These are phyloP conservation scores for Retiboletus flavoniger DNA, from an alignment of 1,284 basidiomycete genomes.

Conservation along the genomic window DNA sequence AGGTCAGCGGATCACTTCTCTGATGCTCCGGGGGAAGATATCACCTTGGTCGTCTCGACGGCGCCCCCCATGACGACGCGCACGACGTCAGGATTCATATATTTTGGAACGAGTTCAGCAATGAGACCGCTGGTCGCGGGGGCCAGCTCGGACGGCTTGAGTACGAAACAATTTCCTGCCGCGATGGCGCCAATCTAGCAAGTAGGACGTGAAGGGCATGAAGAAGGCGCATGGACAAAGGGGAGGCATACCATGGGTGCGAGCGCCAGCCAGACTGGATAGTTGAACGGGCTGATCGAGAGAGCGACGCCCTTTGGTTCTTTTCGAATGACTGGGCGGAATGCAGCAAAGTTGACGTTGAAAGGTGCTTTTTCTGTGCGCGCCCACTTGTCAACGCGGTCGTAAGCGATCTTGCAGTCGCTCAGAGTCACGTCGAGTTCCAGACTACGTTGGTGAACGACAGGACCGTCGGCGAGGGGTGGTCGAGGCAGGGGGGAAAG, in stretches of 20 bases:
- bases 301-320: constrained; percentile 76
- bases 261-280: constrained; percentile 52
- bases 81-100: constrained; percentile 75
- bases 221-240: background rate
- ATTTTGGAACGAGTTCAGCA: constrained; percentile 74
- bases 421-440: constrained; percentile 54
- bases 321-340: constrained; percentile 67
- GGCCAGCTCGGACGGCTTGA: constrained; percentile 85
- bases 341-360: constrained; percentile 50
- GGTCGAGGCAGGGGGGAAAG: background rate
- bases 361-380: constrained; percentile 64
- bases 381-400: constrained; percentile 74
- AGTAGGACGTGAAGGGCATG: background rate
- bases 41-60: constrained; percentile 69
- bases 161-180: constrained; percentile 70
- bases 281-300: constrained; percentile 68
- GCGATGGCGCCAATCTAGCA: constrained; percentile 74
- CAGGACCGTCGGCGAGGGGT: background rate
- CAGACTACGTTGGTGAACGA: constrained; percentile 39
- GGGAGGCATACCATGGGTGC: constrained; percentile 49
- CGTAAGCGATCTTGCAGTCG: constrained; percentile 66
- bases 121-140: constrained; percentile 66
- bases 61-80: constrained; percentile 77
- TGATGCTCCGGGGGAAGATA: accelerated
- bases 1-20: constrained; percentile 1